Evolutionary conservation across 1,284 basidiomycete species (phyloP).

Genomic region (Cystobasidium sp.): DNA sequence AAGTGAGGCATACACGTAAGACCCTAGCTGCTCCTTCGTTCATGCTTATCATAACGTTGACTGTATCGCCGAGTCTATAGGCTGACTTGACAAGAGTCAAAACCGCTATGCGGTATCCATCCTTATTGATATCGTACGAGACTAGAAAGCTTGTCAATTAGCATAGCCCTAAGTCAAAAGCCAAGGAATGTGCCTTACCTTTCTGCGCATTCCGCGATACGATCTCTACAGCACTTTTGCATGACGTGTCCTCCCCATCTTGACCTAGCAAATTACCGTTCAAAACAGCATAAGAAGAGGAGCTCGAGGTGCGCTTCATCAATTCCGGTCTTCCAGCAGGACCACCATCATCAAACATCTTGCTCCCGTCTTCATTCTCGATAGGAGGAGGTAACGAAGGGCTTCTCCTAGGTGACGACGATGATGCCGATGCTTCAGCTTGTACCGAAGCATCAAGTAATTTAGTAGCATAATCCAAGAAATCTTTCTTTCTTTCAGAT

Average conservation of each 20-base stretch:
- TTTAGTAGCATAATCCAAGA: slow-evolving; percentile 25
- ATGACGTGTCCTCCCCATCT: slow-evolving; percentile 66
- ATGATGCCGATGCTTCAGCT: neutral
- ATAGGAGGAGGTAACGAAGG: slow-evolving; percentile 47
- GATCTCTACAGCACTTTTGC: slow-evolving; percentile 87
- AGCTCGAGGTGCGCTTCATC: slow-evolving; percentile 25
- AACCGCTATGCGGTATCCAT: slow-evolving; percentile 80
- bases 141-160: no score
- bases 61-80: slow-evolving; percentile 85
- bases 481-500: slow-evolving; percentile 31
- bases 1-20: slow-evolving; percentile 64
- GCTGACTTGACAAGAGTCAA: slow-evolving; percentile 88
- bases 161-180: no score
- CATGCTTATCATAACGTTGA: slow-evolving; percentile 81
- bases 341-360: slow-evolving; percentile 32
- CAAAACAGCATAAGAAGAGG: slow-evolving; percentile 19
- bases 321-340: slow-evolving; percentile 36
- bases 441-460: slow-evolving; percentile 26
- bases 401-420: slow-evolving; percentile 37
- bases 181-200: no score
- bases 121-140: slow-evolving; percentile 90
- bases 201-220: slow-evolving; percentile 85
- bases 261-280: slow-evolving; percentile 56
- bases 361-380: slow-evolving; percentile 11
- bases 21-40: slow-evolving; percentile 70